Evolutionary conservation across 768 basidiomycete species (phyloP), one percentile per base, ranked within the genome.

Genomic region (Phaeolepiota aurea): DNA sequence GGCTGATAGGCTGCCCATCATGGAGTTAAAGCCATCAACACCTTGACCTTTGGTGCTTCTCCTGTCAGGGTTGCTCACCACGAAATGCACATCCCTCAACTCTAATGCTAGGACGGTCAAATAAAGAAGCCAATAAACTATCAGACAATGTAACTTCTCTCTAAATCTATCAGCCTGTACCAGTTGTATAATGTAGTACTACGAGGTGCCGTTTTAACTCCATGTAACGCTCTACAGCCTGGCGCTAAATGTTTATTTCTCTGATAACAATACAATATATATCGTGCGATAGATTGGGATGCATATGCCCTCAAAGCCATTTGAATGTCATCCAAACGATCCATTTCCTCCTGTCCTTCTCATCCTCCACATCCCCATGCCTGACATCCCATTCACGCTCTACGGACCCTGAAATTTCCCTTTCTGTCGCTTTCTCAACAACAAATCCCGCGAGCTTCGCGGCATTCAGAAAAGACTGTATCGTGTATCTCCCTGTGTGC

Each of bases 401-500:
- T 12, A 40, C 48, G 0, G 44, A 44, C 5, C 72, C 72, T 4
- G 45, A 51, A 13, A 71, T 65, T 39, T 75, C 68, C 45, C 63
- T 69, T 52, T 86, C 84, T 13, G 49, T 37, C 4, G 66, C 59
- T 22, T 54, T 63, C 19, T 72, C 69, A 5, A 77, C 44, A 4
- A 59, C 58, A 30, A 87, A 66, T 3, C 71, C 77, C 39, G 52
- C 59, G 5, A 44, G 46, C 3, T 47, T 42, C 14, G 65, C 66
- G 7, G 52, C 52, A 9, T 58, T 50, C 31, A 87, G 50, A 56
- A 86, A 86, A 4, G 76, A 62, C 40, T 78, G 68, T 20, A 88
- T 67, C 1, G 82, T 78, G 50, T 84, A 87, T 37, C 81, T 64
- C 2, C 84, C 87, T 0, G 85, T 87, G 49, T 88, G 86, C 38